phyloP scores from a whole-genome alignment of 306 rosid species.

The Trichosanthes cucumerina region DNA sequence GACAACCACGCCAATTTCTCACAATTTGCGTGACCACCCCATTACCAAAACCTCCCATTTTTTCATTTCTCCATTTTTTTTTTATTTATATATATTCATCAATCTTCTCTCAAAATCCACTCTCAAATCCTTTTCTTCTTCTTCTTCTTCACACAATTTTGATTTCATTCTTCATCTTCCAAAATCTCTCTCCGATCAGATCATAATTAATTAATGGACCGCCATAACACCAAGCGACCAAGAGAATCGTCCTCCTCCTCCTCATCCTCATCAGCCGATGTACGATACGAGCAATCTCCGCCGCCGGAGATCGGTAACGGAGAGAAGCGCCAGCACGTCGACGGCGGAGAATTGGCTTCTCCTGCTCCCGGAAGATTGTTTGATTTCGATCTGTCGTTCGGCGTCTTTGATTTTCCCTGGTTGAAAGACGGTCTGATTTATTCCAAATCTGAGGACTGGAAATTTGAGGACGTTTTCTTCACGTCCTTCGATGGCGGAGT shows the following conservation, averaged over 20 bases:
- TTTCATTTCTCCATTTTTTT: neutral
- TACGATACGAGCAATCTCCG: neutral
- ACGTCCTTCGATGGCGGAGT: conserved; percentile 21
- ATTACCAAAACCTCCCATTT: neutral
- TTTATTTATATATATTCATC: neutral
- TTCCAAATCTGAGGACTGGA: conserved; percentile 43
- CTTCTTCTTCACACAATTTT: neutral
- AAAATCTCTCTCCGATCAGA: neutral
- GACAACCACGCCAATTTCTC: neutral
- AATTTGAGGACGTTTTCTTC: conserved; percentile 49
- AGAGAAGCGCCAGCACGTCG: neutral
- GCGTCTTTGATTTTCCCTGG: conserved; percentile 93
- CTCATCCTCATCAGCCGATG: neutral
- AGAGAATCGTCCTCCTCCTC: neutral
- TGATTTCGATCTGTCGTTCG: conserved; percentile 15
- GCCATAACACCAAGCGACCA: neutral
- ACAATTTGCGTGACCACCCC: neutral
- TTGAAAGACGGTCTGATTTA: conserved; percentile 59
- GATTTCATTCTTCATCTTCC: neutral
- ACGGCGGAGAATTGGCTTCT: neutral
- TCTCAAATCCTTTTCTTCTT: neutral
- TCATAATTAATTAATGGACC: neutral
- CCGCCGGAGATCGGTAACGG: neutral
- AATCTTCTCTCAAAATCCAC: neutral
- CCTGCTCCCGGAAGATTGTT: neutral